phyloP scores from a whole-genome alignment of 306 rosid genomes.

The Dalbergia cochinchinensis region DNA sequence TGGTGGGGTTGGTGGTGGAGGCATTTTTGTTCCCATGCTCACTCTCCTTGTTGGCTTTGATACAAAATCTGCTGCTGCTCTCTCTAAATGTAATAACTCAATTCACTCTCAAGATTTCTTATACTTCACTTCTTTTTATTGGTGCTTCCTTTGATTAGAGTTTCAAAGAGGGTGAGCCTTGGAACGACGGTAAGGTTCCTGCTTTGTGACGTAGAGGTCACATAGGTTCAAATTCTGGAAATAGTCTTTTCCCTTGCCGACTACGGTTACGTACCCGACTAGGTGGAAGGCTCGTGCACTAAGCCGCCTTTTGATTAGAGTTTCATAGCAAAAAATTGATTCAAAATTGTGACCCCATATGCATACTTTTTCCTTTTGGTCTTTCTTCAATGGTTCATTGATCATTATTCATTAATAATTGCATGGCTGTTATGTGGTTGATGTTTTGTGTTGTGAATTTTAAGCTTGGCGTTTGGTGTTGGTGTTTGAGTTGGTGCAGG shows the following conservation, averaged over 20 bases:
- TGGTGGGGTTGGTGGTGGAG: constrained; percentile 98
- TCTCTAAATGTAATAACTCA: constrained; percentile 75
- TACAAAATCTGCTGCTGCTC: constrained; percentile 94
- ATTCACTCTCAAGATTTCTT: background rate
- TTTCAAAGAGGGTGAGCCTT: background rate
- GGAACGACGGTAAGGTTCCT: no score
- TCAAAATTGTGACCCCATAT: constrained; percentile 3
- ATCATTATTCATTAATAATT: background rate
- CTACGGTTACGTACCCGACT: no score
- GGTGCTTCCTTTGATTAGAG: no score
- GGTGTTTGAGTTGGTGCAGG: constrained; percentile 55
- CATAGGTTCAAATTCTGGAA: no score
- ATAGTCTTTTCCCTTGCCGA: no score
- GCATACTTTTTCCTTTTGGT: background rate
- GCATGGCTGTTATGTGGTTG: background rate
- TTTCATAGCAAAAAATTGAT: background rate
- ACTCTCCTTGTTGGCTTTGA: constrained; percentile 88
- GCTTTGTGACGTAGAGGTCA: no score
- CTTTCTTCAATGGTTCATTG: background rate
- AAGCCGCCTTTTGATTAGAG: no score
- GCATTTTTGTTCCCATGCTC: constrained; percentile 97
- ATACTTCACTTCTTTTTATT: no score
- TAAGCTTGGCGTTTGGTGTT: background rate
- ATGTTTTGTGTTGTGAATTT: background rate
- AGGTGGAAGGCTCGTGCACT: no score